These are phyloP conservation scores for Plasmodium cynomolgi DNA, from an alignment of 169 alveolate genomes.

Conservation along the genomic window DNA sequence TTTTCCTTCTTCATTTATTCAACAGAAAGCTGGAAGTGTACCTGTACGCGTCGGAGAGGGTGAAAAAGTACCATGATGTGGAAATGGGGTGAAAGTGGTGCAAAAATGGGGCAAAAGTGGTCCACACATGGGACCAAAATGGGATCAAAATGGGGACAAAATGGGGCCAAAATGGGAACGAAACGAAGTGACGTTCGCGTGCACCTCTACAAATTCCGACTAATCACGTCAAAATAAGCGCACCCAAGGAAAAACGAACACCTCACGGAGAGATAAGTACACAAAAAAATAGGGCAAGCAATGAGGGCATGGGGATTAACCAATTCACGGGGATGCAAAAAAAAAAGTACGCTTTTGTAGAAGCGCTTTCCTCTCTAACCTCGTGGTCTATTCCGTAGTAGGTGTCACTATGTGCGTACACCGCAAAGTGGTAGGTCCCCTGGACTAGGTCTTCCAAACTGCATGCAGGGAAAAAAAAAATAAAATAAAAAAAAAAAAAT, in stretches of 20 bases:
- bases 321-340: background rate
- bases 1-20: constrained; percentile 11
- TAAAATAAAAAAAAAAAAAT: background rate
- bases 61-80: background rate
- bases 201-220: background rate
- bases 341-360: background rate
- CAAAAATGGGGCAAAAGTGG: background rate
- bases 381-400: constrained; percentile 59
- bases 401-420: constrained; percentile 49
- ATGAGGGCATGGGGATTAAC: background rate
- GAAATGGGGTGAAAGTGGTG: background rate
- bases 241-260: background rate
- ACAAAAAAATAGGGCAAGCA: background rate
- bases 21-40: constrained; percentile 25
- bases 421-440: constrained; percentile 28
- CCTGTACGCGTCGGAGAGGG: constrained; percentile 17
- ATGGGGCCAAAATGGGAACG: background rate
- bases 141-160: background rate
- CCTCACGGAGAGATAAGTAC: background rate
- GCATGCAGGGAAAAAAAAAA: background rate
- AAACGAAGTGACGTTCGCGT: background rate
- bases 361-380: constrained; percentile 6
- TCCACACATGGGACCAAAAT: background rate
- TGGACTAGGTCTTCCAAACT: constrained; percentile 40
- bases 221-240: background rate